Evolutionary conservation across 1,139 yeast genomes (phyloP).

Genomic region (Insectozyma bohioensis): DNA sequence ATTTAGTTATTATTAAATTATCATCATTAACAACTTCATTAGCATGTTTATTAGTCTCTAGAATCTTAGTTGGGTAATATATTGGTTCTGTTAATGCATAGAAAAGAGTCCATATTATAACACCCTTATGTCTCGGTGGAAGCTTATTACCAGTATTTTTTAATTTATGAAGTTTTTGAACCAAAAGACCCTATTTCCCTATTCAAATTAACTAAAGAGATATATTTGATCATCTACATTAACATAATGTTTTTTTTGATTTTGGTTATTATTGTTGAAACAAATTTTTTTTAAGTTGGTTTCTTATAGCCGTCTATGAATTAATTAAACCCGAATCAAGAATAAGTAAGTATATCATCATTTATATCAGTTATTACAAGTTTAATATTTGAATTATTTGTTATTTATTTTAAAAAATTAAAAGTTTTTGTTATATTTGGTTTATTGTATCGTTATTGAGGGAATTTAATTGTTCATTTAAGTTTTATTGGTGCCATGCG

Average conservation of each 20-base stretch:
- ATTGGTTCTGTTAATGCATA: constrained; percentile 27
- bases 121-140: constrained; percentile 38
- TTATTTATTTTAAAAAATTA: constrained; percentile 29
- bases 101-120: constrained; percentile 32
- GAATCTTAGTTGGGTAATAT: constrained; percentile 42
- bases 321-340: constrained; percentile 35
- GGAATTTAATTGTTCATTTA: constrained; percentile 24
- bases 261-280: constrained; percentile 30
- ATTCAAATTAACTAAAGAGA: constrained; percentile 29
- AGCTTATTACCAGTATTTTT: constrained; percentile 32
- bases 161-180: constrained; percentile 30
- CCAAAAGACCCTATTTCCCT: constrained; percentile 37
- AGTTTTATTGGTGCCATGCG: constrained; percentile 37
- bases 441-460: constrained; percentile 32
- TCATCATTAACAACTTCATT: constrained; percentile 29
- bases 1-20: constrained; percentile 35
- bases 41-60: constrained; percentile 39
- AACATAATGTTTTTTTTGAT: constrained; percentile 30
- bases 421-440: constrained; percentile 36
- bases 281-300: constrained; percentile 34
- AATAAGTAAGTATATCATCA: constrained; percentile 30
- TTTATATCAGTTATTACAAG: constrained; percentile 36
- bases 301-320: constrained; percentile 34
- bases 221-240: constrained; percentile 38
- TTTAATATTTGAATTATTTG: constrained; percentile 31